Conservation (phyloP, 345 rosid genomes). For the Bruguiera parviflora region DNA sequence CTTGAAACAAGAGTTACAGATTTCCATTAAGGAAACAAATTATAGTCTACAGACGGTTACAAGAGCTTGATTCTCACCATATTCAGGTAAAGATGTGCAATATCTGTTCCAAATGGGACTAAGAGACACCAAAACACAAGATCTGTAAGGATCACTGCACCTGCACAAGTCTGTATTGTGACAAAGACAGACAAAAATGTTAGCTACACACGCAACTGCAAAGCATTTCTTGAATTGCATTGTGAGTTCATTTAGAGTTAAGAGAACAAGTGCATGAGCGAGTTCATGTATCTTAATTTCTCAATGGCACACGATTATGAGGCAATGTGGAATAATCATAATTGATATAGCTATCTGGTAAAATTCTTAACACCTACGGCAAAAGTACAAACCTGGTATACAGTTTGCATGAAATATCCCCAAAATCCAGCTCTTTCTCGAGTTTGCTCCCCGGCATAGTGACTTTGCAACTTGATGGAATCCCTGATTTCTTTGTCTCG, state of each 20-base stretch:
- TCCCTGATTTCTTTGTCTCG: constrained; percentile 25
- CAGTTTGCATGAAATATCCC: constrained; percentile 70
- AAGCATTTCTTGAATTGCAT: neutral
- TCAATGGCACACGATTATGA: neutral
- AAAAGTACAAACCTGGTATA: constrained; percentile 54
- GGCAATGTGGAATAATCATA: neutral
- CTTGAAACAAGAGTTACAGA: neutral
- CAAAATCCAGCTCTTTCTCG: constrained; percentile 51
- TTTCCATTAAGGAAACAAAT: neutral
- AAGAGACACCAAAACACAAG: constrained; percentile 67
- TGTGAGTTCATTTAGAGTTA: too few relatives aligned
- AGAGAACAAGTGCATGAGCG: too few relatives aligned
- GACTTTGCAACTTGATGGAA: constrained; percentile 39
- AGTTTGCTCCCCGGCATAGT: constrained; percentile 36
- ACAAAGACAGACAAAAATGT: neutral
- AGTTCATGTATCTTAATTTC: too few relatives aligned
- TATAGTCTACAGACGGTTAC: neutral
- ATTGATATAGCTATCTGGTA: neutral
- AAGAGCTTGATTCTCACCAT: constrained; percentile 36
- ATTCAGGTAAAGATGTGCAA: constrained; percentile 53
- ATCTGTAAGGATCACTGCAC: constrained; percentile 78
- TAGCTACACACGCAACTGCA: constrained; percentile 7
- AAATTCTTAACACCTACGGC: neutral
- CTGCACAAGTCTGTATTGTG: constrained; percentile 59
- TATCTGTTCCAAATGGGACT: constrained; percentile 59